Evolutionary conservation across 176 grass and related monocot species (phyloP).

Genomic region (Carex myosuroides): DNA sequence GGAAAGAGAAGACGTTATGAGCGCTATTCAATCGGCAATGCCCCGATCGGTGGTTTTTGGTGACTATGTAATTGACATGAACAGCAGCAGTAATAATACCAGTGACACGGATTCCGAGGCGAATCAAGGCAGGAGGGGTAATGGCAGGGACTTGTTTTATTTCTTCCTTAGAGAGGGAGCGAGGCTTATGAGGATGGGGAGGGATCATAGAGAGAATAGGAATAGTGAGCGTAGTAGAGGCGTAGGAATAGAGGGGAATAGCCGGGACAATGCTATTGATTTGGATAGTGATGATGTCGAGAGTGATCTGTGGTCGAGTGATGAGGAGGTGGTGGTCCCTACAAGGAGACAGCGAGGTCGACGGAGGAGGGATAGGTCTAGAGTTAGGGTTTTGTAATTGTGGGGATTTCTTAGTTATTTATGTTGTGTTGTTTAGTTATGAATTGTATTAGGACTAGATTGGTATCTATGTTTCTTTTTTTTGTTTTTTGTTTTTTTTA

Average conservation of each 20-base stretch:
- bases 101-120: conserved; percentile 8
- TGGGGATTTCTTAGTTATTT: background rate
- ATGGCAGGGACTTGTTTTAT: conserved; percentile 7
- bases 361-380: background rate
- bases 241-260: background rate
- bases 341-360: background rate
- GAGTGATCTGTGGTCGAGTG: background rate
- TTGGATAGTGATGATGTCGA: conserved; percentile 6
- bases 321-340: conserved; percentile 2
- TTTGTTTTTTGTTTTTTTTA: too few relatives aligned
- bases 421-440: background rate
- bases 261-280: conserved; percentile 6
- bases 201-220: background rate
- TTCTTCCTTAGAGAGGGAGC: conserved; percentile 14
- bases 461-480: background rate
- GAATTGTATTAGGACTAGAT: background rate
- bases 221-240: background rate
- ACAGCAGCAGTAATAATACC: conserved; percentile 17
- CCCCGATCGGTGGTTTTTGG: conserved; percentile 51
- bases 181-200: conserved; percentile 9
- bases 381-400: conserved; percentile 1
- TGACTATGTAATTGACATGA: conserved; percentile 69
- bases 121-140: background rate
- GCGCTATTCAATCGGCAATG: conserved; percentile 58
- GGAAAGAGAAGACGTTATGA: conserved; percentile 74